These are phyloP conservation scores for Xylariaceae sp. DNA, from an alignment of 2,329 filamentous ascomycete species.

Conservation along the genomic window DNA sequence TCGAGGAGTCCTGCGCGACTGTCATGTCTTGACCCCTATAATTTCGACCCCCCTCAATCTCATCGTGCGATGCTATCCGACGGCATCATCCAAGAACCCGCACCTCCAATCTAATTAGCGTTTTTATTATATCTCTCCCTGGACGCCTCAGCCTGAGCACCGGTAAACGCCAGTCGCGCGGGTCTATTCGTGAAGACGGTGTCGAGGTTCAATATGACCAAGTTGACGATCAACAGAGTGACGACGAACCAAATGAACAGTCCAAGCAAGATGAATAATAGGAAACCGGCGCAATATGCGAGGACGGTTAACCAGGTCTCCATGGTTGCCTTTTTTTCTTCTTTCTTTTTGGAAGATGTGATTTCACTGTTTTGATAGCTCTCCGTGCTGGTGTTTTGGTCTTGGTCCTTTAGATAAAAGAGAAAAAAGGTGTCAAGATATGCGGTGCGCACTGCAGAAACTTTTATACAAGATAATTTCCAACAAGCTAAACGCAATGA, in stretches of 20 bases:
- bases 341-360: background rate
- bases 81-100: background rate
- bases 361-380: background rate
- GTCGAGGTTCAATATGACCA: constrained; percentile 8
- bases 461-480: background rate
- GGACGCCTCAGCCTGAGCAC: background rate
- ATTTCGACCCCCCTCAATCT: background rate
- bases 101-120: background rate
- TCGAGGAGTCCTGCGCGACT: too few relatives aligned
- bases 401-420: background rate
- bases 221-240: background rate
- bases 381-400: background rate
- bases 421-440: too few relatives aligned
- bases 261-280: background rate
- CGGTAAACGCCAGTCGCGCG: background rate
- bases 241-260: background rate
- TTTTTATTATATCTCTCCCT: background rate
- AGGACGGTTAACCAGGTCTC: background rate
- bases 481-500: background rate
- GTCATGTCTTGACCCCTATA: too few relatives aligned
- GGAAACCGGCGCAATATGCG: background rate
- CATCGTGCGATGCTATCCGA: background rate
- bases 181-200: constrained; percentile 4
- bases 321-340: background rate
- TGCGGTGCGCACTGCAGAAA: too few relatives aligned